phyloP scores from a whole-genome alignment of 345 rosid species.

The Brassica incana region DNA sequence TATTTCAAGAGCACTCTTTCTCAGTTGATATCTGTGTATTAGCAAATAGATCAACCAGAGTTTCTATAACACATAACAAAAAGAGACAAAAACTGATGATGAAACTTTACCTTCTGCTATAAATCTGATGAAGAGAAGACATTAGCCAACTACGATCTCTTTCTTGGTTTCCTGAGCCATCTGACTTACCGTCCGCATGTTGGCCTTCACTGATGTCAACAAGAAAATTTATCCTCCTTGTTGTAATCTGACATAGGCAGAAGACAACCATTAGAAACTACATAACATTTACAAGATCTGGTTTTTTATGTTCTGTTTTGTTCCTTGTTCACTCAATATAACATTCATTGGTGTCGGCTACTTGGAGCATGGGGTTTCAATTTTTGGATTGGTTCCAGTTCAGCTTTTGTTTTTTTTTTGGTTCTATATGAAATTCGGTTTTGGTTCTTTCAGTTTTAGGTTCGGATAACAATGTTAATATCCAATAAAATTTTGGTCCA shows the following conservation, averaged over 20 bases:
- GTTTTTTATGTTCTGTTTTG: too few species aligned
- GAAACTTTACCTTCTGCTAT: constrained; percentile 71
- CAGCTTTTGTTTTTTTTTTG: too few species aligned
- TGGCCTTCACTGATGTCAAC: constrained; percentile 52
- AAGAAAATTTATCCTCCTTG: constrained; percentile 83
- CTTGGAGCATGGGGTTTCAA: too few species aligned
- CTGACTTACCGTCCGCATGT: constrained; percentile 43
- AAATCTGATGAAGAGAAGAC: constrained; percentile 86
- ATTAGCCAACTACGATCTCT: constrained; percentile 80
- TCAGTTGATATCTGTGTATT: constrained; percentile 63
- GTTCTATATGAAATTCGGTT: too few species aligned
- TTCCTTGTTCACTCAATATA: too few species aligned
- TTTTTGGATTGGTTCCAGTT: too few species aligned
- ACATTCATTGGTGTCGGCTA: too few species aligned
- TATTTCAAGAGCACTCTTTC: constrained; percentile 92
- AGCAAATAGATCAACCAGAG: background rate
- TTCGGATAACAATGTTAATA: too few species aligned
- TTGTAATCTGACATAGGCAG: constrained; percentile 61
- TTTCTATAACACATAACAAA: background rate
- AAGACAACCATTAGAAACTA: constrained; percentile 14
- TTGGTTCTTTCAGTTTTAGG: too few species aligned
- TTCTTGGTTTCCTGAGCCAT: constrained; percentile 46
- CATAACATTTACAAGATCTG: too few species aligned
- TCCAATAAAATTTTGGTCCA: too few species aligned
- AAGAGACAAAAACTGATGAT: too few species aligned